Conservation (phyloP, 2,329 filamentous ascomycete genomes). For the Xylaria sp. region DNA sequence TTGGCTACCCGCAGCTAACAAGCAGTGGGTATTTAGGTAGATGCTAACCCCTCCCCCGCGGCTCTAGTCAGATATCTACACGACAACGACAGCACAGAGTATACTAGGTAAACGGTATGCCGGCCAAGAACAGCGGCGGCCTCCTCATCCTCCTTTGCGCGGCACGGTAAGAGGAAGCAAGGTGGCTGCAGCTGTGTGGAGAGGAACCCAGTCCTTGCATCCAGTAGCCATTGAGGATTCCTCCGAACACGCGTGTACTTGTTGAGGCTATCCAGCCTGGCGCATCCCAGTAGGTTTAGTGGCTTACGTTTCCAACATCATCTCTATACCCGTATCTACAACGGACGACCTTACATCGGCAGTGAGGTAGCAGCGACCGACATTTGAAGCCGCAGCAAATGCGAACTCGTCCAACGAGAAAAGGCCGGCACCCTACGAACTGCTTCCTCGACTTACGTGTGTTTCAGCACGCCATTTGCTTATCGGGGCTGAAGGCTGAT, state of each 20-base stretch:
- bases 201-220: constrained; percentile 4
- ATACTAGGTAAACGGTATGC: not conserved
- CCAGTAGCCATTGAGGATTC: constrained; percentile 25
- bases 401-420: not conserved
- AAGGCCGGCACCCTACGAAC: not conserved
- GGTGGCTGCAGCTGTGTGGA: constrained; percentile 31
- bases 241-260: constrained; percentile 15
- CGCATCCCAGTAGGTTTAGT: constrained; percentile 24
- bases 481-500: not conserved
- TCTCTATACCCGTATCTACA: constrained; percentile 6
- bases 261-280: constrained; percentile 35
- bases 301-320: constrained; percentile 28
- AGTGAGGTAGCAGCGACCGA: not conserved
- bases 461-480: not conserved
- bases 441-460: not conserved
- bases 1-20: not conserved
- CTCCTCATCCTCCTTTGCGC: constrained; percentile 6
- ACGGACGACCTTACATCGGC: not conserved
- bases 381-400: not conserved
- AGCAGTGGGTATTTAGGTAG: not conserved
- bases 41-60: not conserved
- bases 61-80: not conserved
- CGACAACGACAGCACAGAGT: not conserved
- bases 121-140: not conserved
- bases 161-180: constrained; percentile 15